Base-by-base conservation (phyloP, 2,329 filamentous ascomycete species). In the Claviceps sorghi region DNA sequence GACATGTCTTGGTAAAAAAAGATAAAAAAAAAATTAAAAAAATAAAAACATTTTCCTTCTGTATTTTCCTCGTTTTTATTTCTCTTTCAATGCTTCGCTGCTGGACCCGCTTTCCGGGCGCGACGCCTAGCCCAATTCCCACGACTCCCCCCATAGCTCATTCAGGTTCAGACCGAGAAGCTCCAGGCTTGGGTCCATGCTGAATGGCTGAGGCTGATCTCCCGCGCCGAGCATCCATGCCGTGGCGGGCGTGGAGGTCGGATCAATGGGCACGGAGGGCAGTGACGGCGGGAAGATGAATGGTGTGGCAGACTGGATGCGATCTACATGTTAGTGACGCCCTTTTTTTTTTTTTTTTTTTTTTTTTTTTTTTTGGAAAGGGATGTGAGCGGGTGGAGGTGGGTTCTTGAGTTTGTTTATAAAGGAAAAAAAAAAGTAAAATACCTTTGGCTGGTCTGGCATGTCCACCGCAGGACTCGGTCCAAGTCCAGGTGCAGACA, bases 181-280 rank as follows among this genome's bases (percentile, higher is more conserved):
- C 58, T 78, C 76, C 49, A 78, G 69, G 58, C 71, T 77, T 54
- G 76, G 74, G 53, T 78, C 76, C 32, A 75, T 70, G 56, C 76
- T 77, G 47, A 74, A 71, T 0, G 64, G 67, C 57, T 69, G 67
- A 29, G 63, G 60, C 49, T 60, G 56, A 52, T 65, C 65, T 36
- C 59, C 64, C 34, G 58, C 59, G 46, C 60, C 60, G 43, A 68
- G 58, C 52, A 64, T 61, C 64, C 67, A 69, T 34, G 62, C 63
- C 51, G 62, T 63, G 42, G 62, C 63, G 51, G 61, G 61, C 47
- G 65, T 57, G 22, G 58, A 56, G 19, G 57, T 56, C 26, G 67
- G 60, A 45, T 70, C 65, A 48, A 70, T 61, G 29, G 64, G 61
- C 41, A 62, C 64, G 15, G 66, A 58, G 47, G 67, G 58, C 52